These are phyloP conservation scores for Iris pallida DNA, from an alignment of 116 monocot genomes.

Conservation along the genomic window DNA sequence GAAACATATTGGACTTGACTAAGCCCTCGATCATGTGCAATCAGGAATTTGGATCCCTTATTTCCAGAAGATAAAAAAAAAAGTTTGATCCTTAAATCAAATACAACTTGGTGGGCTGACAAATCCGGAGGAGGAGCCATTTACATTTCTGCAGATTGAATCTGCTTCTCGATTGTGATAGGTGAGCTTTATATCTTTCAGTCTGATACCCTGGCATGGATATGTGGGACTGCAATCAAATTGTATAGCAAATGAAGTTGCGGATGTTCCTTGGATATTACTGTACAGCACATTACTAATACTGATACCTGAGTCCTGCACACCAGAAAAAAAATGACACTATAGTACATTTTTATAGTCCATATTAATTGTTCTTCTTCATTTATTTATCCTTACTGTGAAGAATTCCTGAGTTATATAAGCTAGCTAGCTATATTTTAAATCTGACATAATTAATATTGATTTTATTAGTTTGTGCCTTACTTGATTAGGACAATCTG, in stretches of 20 bases:
- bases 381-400: too few relatives aligned
- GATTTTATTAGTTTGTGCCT: background rate
- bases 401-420: too few relatives aligned
- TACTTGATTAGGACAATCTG: background rate
- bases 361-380: background rate
- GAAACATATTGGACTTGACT: too few relatives aligned
- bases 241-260: background rate
- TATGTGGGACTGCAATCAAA: background rate
- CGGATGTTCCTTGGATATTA: background rate
- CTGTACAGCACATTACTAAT: background rate
- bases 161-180: background rate
- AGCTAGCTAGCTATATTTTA: too few relatives aligned
- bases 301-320: background rate
- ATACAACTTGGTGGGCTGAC: background rate
- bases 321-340: background rate
- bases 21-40: too few relatives aligned
- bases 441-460: too few relatives aligned
- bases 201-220: background rate
- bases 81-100: too few relatives aligned
- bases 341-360: too few relatives aligned
- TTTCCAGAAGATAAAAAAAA: too few relatives aligned
- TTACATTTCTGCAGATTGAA: background rate
- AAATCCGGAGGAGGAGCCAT: background rate
- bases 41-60: too few relatives aligned
- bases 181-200: background rate